phyloP scores from a whole-genome alignment of 1,284 basidiomycete genomes.

The Pseudozyma sp. region DNA sequence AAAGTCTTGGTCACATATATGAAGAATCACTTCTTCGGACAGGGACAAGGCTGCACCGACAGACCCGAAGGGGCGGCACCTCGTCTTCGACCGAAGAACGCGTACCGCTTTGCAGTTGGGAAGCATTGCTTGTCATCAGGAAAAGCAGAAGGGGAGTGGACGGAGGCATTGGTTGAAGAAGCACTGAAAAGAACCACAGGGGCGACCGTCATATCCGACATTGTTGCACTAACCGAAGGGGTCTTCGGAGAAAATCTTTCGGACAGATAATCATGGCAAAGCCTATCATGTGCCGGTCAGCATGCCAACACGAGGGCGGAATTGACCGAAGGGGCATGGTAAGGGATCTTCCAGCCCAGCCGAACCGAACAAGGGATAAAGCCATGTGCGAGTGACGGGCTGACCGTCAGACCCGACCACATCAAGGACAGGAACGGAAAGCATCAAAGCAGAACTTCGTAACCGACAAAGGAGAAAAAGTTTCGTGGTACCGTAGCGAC shows the following conservation, averaged over 20 bases:
- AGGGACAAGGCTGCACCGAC: background rate
- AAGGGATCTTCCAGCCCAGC: background rate
- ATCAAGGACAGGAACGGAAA: constrained; percentile 1
- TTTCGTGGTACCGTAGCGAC: background rate
- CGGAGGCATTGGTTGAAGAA: background rate
- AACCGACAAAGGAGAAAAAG: background rate
- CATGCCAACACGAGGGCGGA: background rate
- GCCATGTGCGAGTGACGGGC: background rate
- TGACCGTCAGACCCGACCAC: constrained; percentile 18
- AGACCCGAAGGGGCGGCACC: background rate
- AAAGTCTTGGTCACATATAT: background rate
- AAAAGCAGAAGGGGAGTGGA: constrained; percentile 5
- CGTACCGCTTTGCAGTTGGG: background rate
- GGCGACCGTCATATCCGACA: constrained; percentile 30
- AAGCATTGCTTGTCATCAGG: background rate
- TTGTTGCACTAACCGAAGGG: constrained; percentile 15
- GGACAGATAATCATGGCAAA: too few species aligned
- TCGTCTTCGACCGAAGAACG: background rate
- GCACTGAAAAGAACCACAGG: background rate
- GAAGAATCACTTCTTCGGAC: background rate
- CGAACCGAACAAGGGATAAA: too few species aligned
- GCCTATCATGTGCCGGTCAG: background rate
- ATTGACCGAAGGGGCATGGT: constrained; percentile 4
- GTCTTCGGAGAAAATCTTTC: constrained; percentile 18
- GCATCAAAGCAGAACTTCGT: background rate